Percentiles rank a stretch among this genome's conserved stretches.
phyloP scores from a whole-genome alignment of 2,329 filamentous ascomycete genomes.

The Talaromyces sp. region DNA sequence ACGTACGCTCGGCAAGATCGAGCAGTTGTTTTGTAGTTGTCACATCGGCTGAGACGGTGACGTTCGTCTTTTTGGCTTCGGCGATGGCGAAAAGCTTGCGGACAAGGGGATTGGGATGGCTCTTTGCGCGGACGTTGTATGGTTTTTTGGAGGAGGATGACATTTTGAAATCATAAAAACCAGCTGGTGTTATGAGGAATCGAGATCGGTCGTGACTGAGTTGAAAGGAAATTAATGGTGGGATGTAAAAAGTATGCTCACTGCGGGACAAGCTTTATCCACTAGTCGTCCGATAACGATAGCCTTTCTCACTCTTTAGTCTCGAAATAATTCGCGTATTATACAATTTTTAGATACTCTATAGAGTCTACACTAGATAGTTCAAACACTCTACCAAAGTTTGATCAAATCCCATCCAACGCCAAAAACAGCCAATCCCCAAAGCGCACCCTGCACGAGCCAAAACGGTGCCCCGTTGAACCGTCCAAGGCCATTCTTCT shows the following conservation, averaged over 20 bases:
- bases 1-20: constrained; percentile 46
- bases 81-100: constrained; percentile 45
- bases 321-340: background rate
- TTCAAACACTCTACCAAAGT: constrained; percentile 16
- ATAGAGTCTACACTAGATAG: background rate
- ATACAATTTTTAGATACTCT: background rate
- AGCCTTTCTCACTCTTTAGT: background rate
- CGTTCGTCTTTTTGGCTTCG: constrained; percentile 47
- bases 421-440: constrained; percentile 39
- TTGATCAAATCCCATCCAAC: constrained; percentile 32
- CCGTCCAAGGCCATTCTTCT: constrained; percentile 39
- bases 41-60: constrained; percentile 49
- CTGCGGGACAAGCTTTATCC: background rate
- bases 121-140: constrained; percentile 38
- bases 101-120: constrained; percentile 44
- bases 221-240: background rate
- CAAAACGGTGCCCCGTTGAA: constrained; percentile 36
- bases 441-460: constrained; percentile 40
- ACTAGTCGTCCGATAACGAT: constrained; percentile 1
- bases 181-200: background rate
- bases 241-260: background rate
- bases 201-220: background rate
- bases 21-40: constrained; percentile 47
- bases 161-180: constrained; percentile 27
- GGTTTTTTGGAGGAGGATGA: constrained; percentile 43